Evolutionary conservation across 2,329 filamentous ascomycete genomes (phyloP).

Genomic region (Alternaria atra): DNA sequence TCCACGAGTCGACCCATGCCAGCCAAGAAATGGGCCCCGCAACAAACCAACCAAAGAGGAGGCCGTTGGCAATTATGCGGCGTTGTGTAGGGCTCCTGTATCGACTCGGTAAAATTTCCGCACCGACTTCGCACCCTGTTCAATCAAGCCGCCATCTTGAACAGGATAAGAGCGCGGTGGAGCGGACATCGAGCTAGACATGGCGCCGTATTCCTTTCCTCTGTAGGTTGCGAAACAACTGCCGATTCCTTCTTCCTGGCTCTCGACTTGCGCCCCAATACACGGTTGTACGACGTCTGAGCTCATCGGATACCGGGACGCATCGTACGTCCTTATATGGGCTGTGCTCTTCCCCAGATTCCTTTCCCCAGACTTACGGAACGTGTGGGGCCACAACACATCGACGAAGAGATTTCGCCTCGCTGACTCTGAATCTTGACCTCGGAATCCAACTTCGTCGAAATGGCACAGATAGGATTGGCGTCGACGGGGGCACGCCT

Average conservation of each 20-base stretch:
- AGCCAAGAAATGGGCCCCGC: constrained; percentile 46
- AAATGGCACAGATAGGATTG: constrained; percentile 18
- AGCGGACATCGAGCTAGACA: constrained; percentile 27
- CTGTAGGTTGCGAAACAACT: constrained; percentile 35
- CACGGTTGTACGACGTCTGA: constrained; percentile 6
- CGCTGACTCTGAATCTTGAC: constrained; percentile 7
- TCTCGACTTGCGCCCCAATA: constrained; percentile 19
- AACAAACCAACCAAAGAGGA: constrained; percentile 28
- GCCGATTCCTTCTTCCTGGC: constrained; percentile 35
- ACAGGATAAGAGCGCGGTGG: constrained; percentile 22
- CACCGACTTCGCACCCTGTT: constrained; percentile 23
- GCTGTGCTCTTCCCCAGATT: constrained; percentile 41
- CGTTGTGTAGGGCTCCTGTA: constrained; percentile 20
- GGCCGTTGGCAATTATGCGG: constrained; percentile 28
- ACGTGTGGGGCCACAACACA: constrained; percentile 28
- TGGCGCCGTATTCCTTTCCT: constrained; percentile 21
- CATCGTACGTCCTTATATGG: constrained; percentile 40
- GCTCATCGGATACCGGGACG: constrained; percentile 19
- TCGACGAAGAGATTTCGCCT: constrained; percentile 14
- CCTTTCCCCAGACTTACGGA: constrained; percentile 32
- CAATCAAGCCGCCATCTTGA: constrained; percentile 29
- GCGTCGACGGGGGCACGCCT: constrained; percentile 8
- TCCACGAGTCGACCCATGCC: constrained; percentile 32
- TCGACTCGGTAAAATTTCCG: constrained; percentile 39
- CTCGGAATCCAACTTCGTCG: background rate